Conservation (phyloP, 148 eudicot genomes). For the Gaultheria prostrata region DNA sequence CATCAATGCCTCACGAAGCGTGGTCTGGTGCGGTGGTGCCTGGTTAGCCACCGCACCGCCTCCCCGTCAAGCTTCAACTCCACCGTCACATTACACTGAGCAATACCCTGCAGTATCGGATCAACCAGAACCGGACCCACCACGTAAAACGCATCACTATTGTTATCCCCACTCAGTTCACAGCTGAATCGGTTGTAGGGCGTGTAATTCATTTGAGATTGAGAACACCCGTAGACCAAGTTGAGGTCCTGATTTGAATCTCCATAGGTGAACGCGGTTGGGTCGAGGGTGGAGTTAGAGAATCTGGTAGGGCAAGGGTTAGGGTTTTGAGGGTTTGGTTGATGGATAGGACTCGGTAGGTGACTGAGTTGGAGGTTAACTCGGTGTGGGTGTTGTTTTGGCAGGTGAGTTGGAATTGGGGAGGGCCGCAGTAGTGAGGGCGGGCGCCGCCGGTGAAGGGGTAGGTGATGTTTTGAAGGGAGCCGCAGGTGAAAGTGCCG, state of each 20-base stretch:
- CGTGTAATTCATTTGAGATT: background rate
- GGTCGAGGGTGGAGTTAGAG: conserved; percentile 28
- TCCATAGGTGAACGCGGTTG: conserved; percentile 16
- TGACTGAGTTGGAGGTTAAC: conserved; percentile 26
- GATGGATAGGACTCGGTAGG: conserved; percentile 30
- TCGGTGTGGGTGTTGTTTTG: conserved; percentile 13
- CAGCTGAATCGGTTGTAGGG: conserved; percentile 26
- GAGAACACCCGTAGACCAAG: conserved; percentile 34
- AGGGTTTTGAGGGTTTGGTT: conserved; percentile 27
- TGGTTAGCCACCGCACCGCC: conserved; percentile 10
- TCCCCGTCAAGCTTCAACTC: conserved; percentile 21
- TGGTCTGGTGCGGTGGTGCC: background rate
- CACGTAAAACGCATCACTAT: conserved; percentile 21
- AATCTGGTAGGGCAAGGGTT: conserved; percentile 30
- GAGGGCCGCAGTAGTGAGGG: conserved; percentile 42
- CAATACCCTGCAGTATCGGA: conserved; percentile 19
- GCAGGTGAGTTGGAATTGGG: conserved; percentile 39
- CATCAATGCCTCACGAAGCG: conserved; percentile 29
- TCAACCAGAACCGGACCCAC: conserved; percentile 38
- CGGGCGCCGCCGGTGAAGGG: conserved; percentile 49
- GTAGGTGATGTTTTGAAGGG: conserved; percentile 31
- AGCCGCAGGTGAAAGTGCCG: conserved; percentile 36
- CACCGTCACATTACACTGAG: conserved; percentile 14
- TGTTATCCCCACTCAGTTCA: conserved; percentile 2
- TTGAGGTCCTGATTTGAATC: conserved; percentile 18